Base-by-base conservation (phyloP, 1,284 basidiomycete species). In the Ustilago curta region DNA sequence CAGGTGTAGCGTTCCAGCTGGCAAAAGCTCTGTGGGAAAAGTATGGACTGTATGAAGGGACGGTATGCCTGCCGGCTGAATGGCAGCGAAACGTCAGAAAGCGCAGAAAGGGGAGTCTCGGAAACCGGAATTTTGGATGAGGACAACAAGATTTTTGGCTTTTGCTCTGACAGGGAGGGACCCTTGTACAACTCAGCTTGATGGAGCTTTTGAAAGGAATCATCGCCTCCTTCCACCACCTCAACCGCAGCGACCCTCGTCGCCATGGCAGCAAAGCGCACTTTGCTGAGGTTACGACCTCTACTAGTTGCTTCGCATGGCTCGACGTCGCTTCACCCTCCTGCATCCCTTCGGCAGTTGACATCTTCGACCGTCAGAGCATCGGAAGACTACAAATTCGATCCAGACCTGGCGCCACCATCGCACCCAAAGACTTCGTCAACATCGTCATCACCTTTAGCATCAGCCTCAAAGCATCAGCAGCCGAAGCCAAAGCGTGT, bases 181-280 rank as follows among this genome's bases (percentile, higher is more conserved):
- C 45, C 45, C 45, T 32, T 1, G 35, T 16, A 37, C 35, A 14
- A 37, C 14, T 37, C 35, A 37, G 14, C 35, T 37, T 8, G 4
- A 14, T 37, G 35, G 35, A 37, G 35, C 35, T 37, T 16, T 37
- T 27, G 27, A 6, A 14, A 47, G n/a, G 8, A 4, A 4, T 47
- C 47, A 8, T 11, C n/a, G 0, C 19, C 45, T 8, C 45, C 45
- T 47, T 47, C 27, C 23, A 45, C 25, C 43, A 45, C n/a, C 40
- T 42, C 45, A 2, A n/a, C 45, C 45, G 27, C 18, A 14, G 14
- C 47, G n/a, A 8, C 12, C 23, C 29, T 12, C 29, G 6, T 35
- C 18, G 37, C 2, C 29, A 70, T 70, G 68, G 45, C 68, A 29
- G 40, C 58, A 16, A 65, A 49, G 27, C 68, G 58, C 23, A 53